A percentile compares a stretch with the other conserved stretches of the same genome.
Conservation (phyloP, 106 monocot species). For the Dendrobium nobile region DNA sequence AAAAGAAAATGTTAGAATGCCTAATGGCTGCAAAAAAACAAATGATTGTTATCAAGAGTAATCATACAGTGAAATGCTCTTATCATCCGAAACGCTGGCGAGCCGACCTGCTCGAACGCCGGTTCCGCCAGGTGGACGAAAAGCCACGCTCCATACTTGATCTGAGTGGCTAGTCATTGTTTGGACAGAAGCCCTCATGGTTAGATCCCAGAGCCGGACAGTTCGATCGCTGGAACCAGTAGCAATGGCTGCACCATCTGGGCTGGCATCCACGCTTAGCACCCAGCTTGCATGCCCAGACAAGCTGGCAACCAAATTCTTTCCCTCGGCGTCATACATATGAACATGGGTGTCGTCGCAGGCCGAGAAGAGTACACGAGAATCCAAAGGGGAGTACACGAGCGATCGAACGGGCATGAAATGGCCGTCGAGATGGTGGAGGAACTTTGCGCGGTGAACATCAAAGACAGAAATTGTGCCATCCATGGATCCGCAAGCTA, state of each 20-base stretch:
- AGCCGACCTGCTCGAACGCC: conserved; percentile 58
- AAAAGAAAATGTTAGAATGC: too few species aligned
- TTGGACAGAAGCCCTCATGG: conserved; percentile 84
- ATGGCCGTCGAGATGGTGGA: conserved; percentile 92
- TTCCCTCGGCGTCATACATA: conserved; percentile 88
- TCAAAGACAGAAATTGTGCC: conserved; percentile 80
- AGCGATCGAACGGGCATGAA: conserved; percentile 87
- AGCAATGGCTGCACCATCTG: conserved; percentile 79
- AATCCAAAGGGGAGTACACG: conserved; percentile 75
- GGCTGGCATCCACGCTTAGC: conserved; percentile 79
- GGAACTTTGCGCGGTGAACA: conserved; percentile 61
- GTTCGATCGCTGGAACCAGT: conserved; percentile 92
- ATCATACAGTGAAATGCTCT: conserved; percentile 87
- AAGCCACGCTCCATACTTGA: conserved; percentile 85
- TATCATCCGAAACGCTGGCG: conserved; percentile 93
- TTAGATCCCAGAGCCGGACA: conserved; percentile 84
- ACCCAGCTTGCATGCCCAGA: conserved; percentile 91
- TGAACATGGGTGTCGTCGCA: conserved; percentile 78
- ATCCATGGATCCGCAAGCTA: conserved; percentile 88
- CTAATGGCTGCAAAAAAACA: background rate
- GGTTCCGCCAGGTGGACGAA: conserved; percentile 60
- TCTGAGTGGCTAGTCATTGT: conserved; percentile 84
- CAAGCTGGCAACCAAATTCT: conserved; percentile 74
- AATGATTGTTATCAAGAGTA: conserved; percentile 41
- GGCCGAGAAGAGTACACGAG: conserved; percentile 79